Base-by-base conservation (phyloP, 1,284 basidiomycete species). In the Ustilago curta region DNA sequence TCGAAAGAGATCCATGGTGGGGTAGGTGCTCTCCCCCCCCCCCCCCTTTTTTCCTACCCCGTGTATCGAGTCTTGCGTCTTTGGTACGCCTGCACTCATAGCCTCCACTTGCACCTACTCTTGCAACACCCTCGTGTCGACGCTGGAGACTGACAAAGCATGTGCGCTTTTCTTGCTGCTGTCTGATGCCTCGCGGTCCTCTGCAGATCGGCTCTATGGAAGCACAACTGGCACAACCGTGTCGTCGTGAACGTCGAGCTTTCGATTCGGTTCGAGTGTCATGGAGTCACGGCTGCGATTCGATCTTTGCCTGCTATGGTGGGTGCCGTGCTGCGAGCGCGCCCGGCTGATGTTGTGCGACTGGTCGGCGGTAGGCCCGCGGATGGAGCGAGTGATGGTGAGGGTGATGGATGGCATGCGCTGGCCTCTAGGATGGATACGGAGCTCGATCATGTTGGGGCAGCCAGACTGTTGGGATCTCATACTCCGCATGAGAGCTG, bases 1-100 rank as follows among this genome's bases (percentile, higher is more conserved):
- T 6, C 71, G 83, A 23, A 84, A 84, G 66, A 71, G 83, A 54
- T 81, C 79, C 49, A 84, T 84, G 83, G 80, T 84, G 31, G 83
- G 83, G 49, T 84, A 75, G 67, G 72, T 70, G 58, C 57, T 47
- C 21, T 29, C 32, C 23, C 19, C 40, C 56, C 27, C 49, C 21
- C 23, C 32, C 23, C 19, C 40, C 56, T 19, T 43, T 18, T 21
- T 44, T 19, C 23, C 39, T 25, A 37, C 35, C 35, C 52, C 23
- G 37, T 55, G 45, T 48, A 54, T 25, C 44, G 51, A 40, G 23
- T 25, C 43, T 35, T 25, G 19, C 31, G 14, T 16, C 32, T 25
- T 18, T 5, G 4, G 6, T n/a, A 27, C 27, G 45, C 45, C 27
- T 47, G 45, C 45, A 8, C 45, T 47, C 45, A n/a, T 53, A 31